phyloP scores from a whole-genome alignment of 305 asterid species.

The Plantago lanceolata region DNA sequence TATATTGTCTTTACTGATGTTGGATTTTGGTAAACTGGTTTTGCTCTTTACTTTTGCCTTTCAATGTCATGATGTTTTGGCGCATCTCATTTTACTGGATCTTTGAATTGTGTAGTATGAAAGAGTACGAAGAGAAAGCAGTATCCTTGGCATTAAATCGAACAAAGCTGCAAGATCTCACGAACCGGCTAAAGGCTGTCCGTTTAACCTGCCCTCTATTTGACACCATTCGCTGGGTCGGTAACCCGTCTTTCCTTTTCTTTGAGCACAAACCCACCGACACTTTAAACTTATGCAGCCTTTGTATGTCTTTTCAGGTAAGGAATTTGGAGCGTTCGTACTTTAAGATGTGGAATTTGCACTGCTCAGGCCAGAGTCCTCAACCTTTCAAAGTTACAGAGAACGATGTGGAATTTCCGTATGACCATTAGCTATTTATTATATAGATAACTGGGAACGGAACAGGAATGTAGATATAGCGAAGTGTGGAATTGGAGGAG shows the following conservation, averaged over 20 bases:
- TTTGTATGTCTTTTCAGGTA: slow-evolving; percentile 43
- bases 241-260: slow-evolving; percentile 19
- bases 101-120: slow-evolving; percentile 52
- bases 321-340: slow-evolving; percentile 80
- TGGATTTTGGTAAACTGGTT: neutral
- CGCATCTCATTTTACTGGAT: slow-evolving; percentile 17
- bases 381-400: slow-evolving; percentile 81
- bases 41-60: neutral
- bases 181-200: slow-evolving; percentile 68
- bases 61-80: neutral
- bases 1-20: too few relatives aligned
- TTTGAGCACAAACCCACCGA: neutral
- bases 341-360: slow-evolving; percentile 91
- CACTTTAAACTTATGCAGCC: neutral
- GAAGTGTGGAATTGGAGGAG: slow-evolving; percentile 20
- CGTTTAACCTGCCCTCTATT: slow-evolving; percentile 80
- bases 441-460: slow-evolving; percentile 6
- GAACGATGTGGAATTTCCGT: slow-evolving; percentile 72
- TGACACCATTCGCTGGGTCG: slow-evolving; percentile 89
- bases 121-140: slow-evolving; percentile 93
- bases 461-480: slow-evolving; percentile 47
- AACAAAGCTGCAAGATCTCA: slow-evolving; percentile 75
- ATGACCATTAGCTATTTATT: slow-evolving; percentile 39
- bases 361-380: slow-evolving; percentile 80
- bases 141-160: slow-evolving; percentile 73